Evolutionary conservation across 352 stramenopile genomes (phyloP).

Genomic region (Hyaloperonospora brassicae): DNA sequence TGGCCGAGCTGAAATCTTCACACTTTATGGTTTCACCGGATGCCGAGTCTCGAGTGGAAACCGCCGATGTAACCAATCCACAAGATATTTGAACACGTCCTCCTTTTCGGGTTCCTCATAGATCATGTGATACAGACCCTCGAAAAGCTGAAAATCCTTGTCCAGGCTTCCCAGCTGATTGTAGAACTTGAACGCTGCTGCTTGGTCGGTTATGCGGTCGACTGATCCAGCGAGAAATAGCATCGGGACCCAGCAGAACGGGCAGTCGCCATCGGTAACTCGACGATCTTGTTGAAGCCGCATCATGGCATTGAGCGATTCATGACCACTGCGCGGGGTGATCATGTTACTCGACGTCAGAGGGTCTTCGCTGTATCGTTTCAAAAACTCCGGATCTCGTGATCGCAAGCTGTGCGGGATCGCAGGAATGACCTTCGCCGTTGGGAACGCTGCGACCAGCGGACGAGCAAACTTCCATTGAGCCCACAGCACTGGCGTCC

Average conservation of each 20-base stretch:
- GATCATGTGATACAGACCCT: conserved; percentile 53
- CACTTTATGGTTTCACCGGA: neutral
- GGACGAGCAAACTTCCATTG: conserved; percentile 28
- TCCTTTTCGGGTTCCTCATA: conserved; percentile 56
- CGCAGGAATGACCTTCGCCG: conserved; percentile 31
- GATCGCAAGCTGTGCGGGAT: conserved; percentile 27
- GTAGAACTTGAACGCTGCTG: conserved; percentile 33
- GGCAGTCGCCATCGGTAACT: conserved; percentile 10
- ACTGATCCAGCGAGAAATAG: conserved; percentile 40
- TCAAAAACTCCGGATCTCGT: conserved; percentile 30
- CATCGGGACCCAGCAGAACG: conserved; percentile 23
- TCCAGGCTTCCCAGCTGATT: conserved; percentile 34
- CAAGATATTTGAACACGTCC: conserved; percentile 38
- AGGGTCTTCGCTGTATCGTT: conserved; percentile 32
- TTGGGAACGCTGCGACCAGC: conserved; percentile 28
- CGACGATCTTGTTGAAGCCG: conserved; percentile 24
- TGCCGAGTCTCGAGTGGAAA: conserved; percentile 32
- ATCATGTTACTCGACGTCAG: conserved; percentile 32
- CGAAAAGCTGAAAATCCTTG: conserved; percentile 59
- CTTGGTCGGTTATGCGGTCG: conserved; percentile 40
- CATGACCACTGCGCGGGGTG: conserved; percentile 29
- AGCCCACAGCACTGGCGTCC: conserved; percentile 31
- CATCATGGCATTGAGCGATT: conserved; percentile 38
- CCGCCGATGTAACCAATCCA: conserved; percentile 31
- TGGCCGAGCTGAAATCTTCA: too few relatives aligned